Conservation (phyloP, 192 early-diverging fungal genomes). For the Powellomyces hirtus region DNA sequence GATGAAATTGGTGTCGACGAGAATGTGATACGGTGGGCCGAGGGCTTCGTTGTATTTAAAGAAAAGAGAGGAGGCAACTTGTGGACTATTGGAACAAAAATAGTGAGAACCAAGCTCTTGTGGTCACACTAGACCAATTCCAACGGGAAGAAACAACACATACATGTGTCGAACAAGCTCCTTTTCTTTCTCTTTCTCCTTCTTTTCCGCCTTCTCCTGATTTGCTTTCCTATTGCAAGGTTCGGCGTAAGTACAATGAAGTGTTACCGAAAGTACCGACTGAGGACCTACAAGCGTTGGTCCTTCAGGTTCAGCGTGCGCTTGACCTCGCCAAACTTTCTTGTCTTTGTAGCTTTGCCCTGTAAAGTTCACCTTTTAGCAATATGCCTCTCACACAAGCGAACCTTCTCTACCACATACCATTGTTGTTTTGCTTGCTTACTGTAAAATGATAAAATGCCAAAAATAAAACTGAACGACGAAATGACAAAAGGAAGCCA, state of each 20-base stretch:
- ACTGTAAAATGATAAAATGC: no score
- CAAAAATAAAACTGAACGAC: no score
- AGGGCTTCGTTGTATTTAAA: constrained; percentile 96
- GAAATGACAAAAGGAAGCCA: no score
- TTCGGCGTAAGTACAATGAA: not conserved
- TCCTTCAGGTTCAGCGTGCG: constrained; percentile 90
- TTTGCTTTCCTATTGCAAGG: constrained; percentile 42
- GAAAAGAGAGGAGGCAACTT: constrained; percentile 91
- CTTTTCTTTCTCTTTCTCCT: constrained; percentile 68
- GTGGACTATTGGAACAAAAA: constrained; percentile 70
- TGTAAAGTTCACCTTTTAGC: no score
- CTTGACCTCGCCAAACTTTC: constrained; percentile 94
- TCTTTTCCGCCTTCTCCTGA: constrained; percentile 65
- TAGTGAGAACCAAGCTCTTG: not conserved
- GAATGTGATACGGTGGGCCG: constrained; percentile 92
- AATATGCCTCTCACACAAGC: no score
- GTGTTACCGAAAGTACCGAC: no score
- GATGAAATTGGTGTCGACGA: constrained; percentile 99
- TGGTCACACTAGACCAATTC: not conserved
- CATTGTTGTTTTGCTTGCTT: no score
- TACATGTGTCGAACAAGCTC: constrained; percentile 73
- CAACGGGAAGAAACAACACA: no score
- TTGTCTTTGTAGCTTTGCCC: constrained; percentile 82
- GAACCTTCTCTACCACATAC: no score
- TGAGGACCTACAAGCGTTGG: constrained; percentile 79